Percentiles rank a stretch among this genome's conserved stretches.
Evolutionary conservation across 2,329 filamentous ascomycete species (phyloP).

Genomic region (Penicillium brasilianum): DNA sequence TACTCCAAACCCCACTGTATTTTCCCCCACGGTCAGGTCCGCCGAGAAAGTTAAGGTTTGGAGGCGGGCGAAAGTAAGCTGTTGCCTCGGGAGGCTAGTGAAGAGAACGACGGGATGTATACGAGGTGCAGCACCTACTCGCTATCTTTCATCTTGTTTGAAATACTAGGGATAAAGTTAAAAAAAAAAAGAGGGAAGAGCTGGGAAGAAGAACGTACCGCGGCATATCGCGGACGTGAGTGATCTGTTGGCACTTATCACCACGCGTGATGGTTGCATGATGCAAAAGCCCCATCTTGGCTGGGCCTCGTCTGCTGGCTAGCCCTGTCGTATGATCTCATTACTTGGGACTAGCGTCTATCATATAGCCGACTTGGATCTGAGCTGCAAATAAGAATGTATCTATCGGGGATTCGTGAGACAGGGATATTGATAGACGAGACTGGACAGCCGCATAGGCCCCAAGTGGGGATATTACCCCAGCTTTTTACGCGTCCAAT

Average conservation of each 20-base stretch:
- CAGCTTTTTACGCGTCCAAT: background rate
- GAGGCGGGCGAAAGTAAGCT: background rate
- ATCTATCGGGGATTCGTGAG: background rate
- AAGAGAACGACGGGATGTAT: background rate
- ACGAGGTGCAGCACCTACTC: background rate
- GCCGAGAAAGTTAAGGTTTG: constrained; percentile 3
- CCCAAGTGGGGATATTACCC: constrained; percentile 5
- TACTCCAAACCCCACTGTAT: background rate
- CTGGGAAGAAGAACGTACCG: background rate
- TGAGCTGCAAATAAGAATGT: background rate
- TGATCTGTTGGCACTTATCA: background rate
- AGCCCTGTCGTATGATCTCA: background rate
- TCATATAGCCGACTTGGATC: constrained; percentile 1
- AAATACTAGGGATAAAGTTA: too few species aligned
- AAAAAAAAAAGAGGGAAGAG: background rate
- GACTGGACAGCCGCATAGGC: background rate
- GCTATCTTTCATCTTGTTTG: too few species aligned
- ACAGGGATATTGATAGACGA: background rate
- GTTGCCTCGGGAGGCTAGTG: background rate
- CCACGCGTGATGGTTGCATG: constrained; percentile 1
- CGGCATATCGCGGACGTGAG: background rate
- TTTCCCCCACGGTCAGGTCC: background rate
- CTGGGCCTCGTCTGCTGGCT: background rate
- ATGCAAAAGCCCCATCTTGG: constrained; percentile 4
- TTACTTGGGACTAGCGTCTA: background rate